A percentile compares a stretch with the other conserved stretches of the same genome.
Conservation (phyloP, 208 protist genomes). For the Naegleria lovaniensis region DNA sequence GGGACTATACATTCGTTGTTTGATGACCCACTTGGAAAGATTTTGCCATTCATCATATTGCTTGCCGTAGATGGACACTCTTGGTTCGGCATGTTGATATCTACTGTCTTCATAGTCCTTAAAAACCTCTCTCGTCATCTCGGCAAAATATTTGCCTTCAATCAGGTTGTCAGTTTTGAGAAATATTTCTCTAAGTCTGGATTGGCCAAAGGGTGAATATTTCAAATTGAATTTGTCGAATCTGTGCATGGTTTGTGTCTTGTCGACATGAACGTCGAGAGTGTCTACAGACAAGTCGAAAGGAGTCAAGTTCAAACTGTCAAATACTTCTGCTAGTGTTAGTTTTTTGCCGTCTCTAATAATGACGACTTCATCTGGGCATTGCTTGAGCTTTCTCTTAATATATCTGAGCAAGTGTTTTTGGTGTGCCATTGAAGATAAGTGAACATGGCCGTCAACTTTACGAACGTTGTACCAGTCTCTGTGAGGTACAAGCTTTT, state of each 20-base stretch:
- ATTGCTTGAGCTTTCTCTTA: conserved; percentile 76
- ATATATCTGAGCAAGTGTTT: conserved; percentile 87
- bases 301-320: conserved; percentile 45
- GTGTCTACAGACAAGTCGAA: conserved; percentile 86
- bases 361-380: conserved; percentile 78
- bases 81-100: conserved; percentile 88
- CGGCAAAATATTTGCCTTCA: conserved; percentile 92
- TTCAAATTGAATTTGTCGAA: conserved; percentile 99
- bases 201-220: conserved; percentile 93
- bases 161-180: conserved; percentile 98
- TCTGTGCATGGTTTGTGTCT: conserved; percentile 84
- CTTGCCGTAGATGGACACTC: conserved; percentile 81
- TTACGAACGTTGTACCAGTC: conserved; percentile 90
- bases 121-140: conserved; percentile 90
- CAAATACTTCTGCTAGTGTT: conserved; percentile 55
- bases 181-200: conserved; percentile 87
- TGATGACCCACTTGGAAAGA: conserved; percentile 87
- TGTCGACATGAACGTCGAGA: conserved; percentile 89
- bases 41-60: conserved; percentile 87
- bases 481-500: conserved; percentile 69
- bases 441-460: conserved; percentile 94
- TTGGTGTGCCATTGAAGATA: conserved; percentile 85
- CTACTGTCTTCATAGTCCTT: conserved; percentile 84
- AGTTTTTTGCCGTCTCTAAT: conserved; percentile 52
- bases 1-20: conserved; percentile 84